A percentile compares a stretch with the other conserved stretches of the same genome.
Evolutionary conservation across 2,329 filamentous ascomycete species (phyloP).

Genomic region (Colletotrichum tabaci): DNA sequence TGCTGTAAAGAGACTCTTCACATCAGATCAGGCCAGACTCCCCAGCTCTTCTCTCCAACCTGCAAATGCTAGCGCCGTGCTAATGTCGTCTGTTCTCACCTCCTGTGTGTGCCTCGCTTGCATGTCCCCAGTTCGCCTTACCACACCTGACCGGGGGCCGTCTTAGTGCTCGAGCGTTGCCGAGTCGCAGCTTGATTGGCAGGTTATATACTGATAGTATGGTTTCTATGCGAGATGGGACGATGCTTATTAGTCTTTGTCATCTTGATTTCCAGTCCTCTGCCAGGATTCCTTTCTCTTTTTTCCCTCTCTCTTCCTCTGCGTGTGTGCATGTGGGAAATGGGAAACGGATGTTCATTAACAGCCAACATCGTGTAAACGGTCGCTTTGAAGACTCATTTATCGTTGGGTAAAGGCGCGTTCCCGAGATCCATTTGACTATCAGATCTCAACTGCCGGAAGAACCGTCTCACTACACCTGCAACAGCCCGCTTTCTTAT

Average conservation of each 20-base stretch:
- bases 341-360: too few relatives aligned
- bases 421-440: too few relatives aligned
- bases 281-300: neutral
- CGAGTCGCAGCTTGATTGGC: slow-evolving; percentile 39
- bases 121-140: slow-evolving; percentile 1
- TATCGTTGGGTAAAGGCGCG: neutral
- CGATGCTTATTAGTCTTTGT: slow-evolving; percentile 13
- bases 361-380: too few relatives aligned
- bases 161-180: slow-evolving; percentile 18
- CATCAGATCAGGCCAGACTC: too few relatives aligned
- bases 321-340: neutral
- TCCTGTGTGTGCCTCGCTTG: slow-evolving; percentile 1
- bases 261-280: neutral
- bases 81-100: neutral
- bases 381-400: neutral
- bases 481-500: slow-evolving; percentile 1
- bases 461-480: neutral
- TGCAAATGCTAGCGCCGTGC: neutral
- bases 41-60: too few relatives aligned
- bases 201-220: slow-evolving; percentile 1
- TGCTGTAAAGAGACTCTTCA: neutral
- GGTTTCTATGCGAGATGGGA: slow-evolving; percentile 19
- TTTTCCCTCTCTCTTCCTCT: neutral
- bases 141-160: slow-evolving; percentile 4
- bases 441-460: neutral